Evolutionary conservation across 345 rosid genomes (phyloP), one percentile per base, ranked within the genome.

Genomic region (Salix viminalis): DNA sequence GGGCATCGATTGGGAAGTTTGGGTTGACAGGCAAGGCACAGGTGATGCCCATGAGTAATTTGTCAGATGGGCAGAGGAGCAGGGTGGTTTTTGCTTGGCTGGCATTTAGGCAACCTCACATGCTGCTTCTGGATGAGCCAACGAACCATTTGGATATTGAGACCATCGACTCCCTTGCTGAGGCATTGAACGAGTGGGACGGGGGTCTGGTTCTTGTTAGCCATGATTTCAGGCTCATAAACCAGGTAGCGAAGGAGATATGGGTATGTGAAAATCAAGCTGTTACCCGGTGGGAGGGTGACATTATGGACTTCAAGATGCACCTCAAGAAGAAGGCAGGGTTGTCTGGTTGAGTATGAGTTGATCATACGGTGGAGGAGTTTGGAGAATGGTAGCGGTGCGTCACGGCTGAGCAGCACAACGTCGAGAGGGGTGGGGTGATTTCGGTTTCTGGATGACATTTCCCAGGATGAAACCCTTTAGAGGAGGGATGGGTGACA

Each of bases 21-120:
- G 99, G 98, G 56, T 77, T 96, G 79, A 85, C 98, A 0, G 99
- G 98, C 36, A 96, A 96, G 79, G 97, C 99, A 10, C 99, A 96
- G 82, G 90, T 94, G 26, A 96, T 96, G 99, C 93, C 97, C 4
- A 94, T 96, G 98, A 92, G 84, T 86, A 90, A 96, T 76, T 82
- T 96, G n/a, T 96, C 99, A 1, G 99, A 96, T 75, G 99, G 99
- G 68, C 98, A 94, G 72, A 92, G 87, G 88, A 94, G 98, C 82
- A 80, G 99, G 62, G 99, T 96, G 75, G 90, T 96, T 34, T 96
- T 96, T 80, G 98, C 98, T 11, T 94, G 98, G 98, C 73, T 96
- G 67, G 99, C 99, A 13, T 96, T 44, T 23, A 88, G 97, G 89
- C 98, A 96, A 79, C 99, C 99, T 14, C 97, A 96, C 52, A 64